Evolutionary conservation across 2,329 filamentous ascomycete species (phyloP), one percentile per base, ranked within the genome.

Genomic region (Didymella pomorum): DNA sequence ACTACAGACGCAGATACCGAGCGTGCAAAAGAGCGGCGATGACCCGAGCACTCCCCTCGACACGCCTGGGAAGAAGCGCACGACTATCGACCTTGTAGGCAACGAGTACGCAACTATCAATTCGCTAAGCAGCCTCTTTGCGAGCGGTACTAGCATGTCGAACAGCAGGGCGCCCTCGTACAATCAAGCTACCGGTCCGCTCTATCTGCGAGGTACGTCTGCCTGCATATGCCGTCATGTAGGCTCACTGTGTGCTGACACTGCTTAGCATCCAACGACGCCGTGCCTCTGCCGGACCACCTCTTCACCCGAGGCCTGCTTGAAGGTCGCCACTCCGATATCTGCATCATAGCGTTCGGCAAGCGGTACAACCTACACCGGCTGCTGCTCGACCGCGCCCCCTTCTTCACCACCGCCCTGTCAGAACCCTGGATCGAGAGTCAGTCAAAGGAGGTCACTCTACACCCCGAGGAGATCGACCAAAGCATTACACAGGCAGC

Each of bases 351-450:
- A 54, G 83, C 83, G 1, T 86, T 86, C 65, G 80, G 80, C 10
- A 79, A 80, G 42, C 74, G 74, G 46, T 86, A 86, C 69, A 78
- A 77, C 56, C 76, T 86, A 7, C 83, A 86, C 65, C 81, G 83
- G 18, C 72, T 86, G 9, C 78, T 86, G 20, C 80, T 86, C 20
- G 83, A 85, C 66, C 80, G 81, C 50, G 82, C 84, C 4, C 82
- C 83, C 0, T 86, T 84, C 77, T 86, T 86, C 69, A 78, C 80
- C 2, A 81, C 80, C 14, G 83, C 83, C 14, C 74, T 86, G 23
- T 84, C 81, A 0, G 82, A 81, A 33, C 82, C 83, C n/a, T 86
- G 83, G 83, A 73, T 82, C 10, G 83, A 86, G 65, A 83, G 82
- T 59, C 78, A 76, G 33, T 76, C 81, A 4, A 83, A 79, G 60